Percentiles rank a stretch among this genome's conserved stretches.
Evolutionary conservation across 768 basidiomycete genomes (phyloP).

Genomic region (Cyclocybe cylindracea): DNA sequence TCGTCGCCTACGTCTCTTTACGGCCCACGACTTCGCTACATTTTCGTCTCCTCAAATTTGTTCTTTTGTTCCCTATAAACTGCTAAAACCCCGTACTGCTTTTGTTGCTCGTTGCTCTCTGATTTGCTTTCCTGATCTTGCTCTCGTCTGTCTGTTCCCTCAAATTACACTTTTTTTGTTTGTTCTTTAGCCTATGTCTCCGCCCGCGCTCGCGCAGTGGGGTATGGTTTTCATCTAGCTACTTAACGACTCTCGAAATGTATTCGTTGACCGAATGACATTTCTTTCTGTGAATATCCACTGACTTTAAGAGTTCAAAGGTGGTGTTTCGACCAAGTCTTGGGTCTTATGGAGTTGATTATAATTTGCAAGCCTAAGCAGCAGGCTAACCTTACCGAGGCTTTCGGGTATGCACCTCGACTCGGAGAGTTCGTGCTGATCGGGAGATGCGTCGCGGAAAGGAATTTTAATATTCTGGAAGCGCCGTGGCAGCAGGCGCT

Average conservation of each 20-base stretch:
- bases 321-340: background rate
- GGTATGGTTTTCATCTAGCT: background rate
- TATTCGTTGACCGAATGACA: conserved; percentile 12
- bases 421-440: no score
- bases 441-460: no score
- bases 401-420: no score
- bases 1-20: background rate
- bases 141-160: background rate
- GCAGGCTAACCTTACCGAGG: no score
- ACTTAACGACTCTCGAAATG: background rate
- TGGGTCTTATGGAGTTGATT: no score
- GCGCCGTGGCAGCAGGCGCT: no score
- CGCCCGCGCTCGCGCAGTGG: background rate
- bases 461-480: no score
- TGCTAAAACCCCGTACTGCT: background rate
- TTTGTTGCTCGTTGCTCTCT: background rate
- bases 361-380: no score
- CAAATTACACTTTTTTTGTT: background rate
- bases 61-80: conserved; percentile 4
- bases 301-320: background rate
- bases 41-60: background rate
- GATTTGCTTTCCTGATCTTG: conserved; percentile 3
- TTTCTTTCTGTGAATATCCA: background rate
- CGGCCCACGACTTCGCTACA: conserved; percentile 1
- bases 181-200: background rate